Percentiles rank a stretch among this genome's conserved stretches.
These are phyloP conservation scores for Wickerhamiella sergipiensis DNA, from an alignment of 805 yeast genomes.

Conservation along the genomic window DNA sequence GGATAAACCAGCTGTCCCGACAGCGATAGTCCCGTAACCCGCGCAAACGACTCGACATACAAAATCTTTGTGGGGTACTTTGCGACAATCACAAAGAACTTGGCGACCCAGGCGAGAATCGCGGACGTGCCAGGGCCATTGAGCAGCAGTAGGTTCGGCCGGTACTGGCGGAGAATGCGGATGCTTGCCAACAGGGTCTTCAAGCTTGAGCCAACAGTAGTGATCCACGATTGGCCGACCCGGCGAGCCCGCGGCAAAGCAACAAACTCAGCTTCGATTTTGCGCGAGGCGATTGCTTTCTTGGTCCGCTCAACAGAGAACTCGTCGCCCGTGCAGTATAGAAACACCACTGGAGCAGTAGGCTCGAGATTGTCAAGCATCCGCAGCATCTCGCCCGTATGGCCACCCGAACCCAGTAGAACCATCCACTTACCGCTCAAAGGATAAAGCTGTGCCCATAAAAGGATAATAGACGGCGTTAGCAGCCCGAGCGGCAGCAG, in stretches of 20 bases:
- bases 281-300: conserved; percentile 5
- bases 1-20: conserved; percentile 59
- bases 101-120: conserved; percentile 29
- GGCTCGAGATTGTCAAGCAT: conserved; percentile 32
- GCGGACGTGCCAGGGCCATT: conserved; percentile 83
- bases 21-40: conserved; percentile 61
- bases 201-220: conserved; percentile 35
- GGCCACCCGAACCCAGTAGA: conserved; percentile 92
- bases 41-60: conserved; percentile 76
- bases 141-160: conserved; percentile 33
- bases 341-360: conserved; percentile 20
- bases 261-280: conserved; percentile 17
- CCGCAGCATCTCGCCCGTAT: conserved; percentile 89
- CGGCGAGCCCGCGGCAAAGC: conserved; percentile 42
- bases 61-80: conserved; percentile 39
- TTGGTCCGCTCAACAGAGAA: conserved; percentile 30
- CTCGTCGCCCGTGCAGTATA: conserved; percentile 37
- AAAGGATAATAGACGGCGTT: background rate
- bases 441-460: conserved; percentile 13
- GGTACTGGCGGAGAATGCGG: conserved; percentile 22
- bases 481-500: background rate
- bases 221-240: conserved; percentile 41
- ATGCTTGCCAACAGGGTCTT: conserved; percentile 25
- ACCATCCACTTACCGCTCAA: conserved; percentile 28
- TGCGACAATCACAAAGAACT: conserved; percentile 3